A percentile compares a stretch with the other conserved stretches of the same genome.
These are phyloP conservation scores for Aspergillus awamori DNA, from an alignment of 2,329 filamentous ascomycete species.

Conservation along the genomic window DNA sequence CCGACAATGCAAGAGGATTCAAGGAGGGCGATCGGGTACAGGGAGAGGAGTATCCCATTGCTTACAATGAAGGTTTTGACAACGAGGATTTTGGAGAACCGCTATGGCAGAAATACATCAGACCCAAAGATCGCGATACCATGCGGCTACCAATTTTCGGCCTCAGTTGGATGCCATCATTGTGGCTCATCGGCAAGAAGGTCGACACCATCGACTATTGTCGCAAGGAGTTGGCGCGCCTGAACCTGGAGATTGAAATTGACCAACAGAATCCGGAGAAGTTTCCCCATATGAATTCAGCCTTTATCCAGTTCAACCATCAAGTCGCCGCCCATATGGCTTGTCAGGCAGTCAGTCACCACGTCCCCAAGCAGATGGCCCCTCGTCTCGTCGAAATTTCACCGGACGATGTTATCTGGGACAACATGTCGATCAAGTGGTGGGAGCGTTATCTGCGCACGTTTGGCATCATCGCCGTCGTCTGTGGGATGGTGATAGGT, in stretches of 20 bases:
- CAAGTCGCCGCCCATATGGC: slow-evolving; percentile 98
- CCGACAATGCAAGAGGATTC: slow-evolving; percentile 11
- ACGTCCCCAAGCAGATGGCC: slow-evolving; percentile 90
- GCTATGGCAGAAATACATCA: slow-evolving; percentile 81
- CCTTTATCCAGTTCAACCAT: slow-evolving; percentile 98
- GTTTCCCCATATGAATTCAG: slow-evolving; percentile 91
- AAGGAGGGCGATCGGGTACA: slow-evolving; percentile 32
- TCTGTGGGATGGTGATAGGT: slow-evolving; percentile 76
- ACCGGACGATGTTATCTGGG: slow-evolving; percentile 90
- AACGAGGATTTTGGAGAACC: slow-evolving; percentile 67
- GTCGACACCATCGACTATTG: slow-evolving; percentile 95
- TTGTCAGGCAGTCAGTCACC: slow-evolving; percentile 87
- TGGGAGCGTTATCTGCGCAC: slow-evolving; percentile 84
- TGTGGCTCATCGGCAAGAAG: slow-evolving; percentile 83
- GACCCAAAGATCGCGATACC: slow-evolving; percentile 79
- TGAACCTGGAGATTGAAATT: slow-evolving; percentile 89
- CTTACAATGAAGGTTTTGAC: slow-evolving; percentile 64
- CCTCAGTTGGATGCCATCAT: slow-evolving; percentile 70
- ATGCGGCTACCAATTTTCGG: slow-evolving; percentile 71
- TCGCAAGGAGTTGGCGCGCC: slow-evolving; percentile 77
- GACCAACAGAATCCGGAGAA: slow-evolving; percentile 85
- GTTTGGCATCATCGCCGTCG: slow-evolving; percentile 64
- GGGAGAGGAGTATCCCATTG: slow-evolving; percentile 59
- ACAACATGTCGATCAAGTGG: slow-evolving; percentile 95
- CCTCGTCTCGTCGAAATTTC: slow-evolving; percentile 92